phyloP scores from a whole-genome alignment of 176 grass and related monocot species.

The Ensete glaucum region DNA sequence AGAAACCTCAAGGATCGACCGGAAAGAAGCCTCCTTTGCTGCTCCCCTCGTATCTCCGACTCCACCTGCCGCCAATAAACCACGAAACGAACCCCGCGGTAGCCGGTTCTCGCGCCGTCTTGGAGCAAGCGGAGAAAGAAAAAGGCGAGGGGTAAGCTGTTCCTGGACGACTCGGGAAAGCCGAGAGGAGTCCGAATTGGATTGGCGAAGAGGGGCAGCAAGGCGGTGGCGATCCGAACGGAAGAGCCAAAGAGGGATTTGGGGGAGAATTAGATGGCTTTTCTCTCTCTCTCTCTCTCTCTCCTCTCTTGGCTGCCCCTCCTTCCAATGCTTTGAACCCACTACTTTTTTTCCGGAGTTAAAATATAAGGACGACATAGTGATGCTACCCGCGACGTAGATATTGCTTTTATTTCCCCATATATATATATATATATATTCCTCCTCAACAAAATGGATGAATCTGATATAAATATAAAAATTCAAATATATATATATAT shows the following conservation, averaged over 20 bases:
- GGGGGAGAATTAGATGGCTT: conserved; percentile 1
- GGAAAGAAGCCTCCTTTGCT: neutral
- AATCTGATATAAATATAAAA: too few relatives aligned
- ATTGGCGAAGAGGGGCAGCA: neutral
- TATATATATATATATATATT: too few relatives aligned
- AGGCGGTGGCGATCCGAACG: neutral
- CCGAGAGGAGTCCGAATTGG: neutral
- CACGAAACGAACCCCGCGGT: too few relatives aligned
- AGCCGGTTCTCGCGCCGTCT: too few relatives aligned
- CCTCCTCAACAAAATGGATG: too few relatives aligned
- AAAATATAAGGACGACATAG: neutral
- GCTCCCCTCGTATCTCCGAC: neutral
- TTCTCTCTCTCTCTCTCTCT: neutral
- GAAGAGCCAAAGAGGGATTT: neutral
- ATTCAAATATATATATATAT: too few relatives aligned
- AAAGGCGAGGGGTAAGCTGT: too few relatives aligned
- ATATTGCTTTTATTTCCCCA: too few relatives aligned
- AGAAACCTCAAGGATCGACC: conserved; percentile 3
- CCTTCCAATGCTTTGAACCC: neutral
- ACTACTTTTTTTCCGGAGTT: neutral
- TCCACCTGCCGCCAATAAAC: too few relatives aligned
- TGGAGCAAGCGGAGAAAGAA: too few relatives aligned
- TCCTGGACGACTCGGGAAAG: too few relatives aligned
- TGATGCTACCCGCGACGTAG: neutral
- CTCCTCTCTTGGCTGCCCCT: neutral